A percentile compares a stretch with the other conserved stretches of the same genome.
These are phyloP conservation scores for Fraxinus sp. DNA, from an alignment of 305 asterid genomes.

Conservation along the genomic window DNA sequence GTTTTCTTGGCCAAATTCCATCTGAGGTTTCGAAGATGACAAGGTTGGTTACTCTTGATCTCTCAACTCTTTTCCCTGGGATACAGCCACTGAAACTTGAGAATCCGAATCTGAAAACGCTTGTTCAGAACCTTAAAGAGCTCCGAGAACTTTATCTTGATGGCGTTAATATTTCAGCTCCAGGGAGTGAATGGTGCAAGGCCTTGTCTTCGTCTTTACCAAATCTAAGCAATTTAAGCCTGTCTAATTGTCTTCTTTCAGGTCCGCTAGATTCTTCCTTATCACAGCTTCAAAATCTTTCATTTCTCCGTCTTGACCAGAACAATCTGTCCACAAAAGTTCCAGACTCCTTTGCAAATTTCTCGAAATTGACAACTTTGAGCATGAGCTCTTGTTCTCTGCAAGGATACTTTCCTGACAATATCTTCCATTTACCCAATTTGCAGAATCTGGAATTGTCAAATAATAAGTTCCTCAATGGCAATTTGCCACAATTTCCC, in stretches of 20 bases:
- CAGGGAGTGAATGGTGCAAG: constrained; percentile 42
- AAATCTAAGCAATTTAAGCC: constrained; percentile 37
- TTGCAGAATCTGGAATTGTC: constrained; percentile 42
- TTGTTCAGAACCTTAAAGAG: constrained; percentile 43
- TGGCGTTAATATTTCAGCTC: constrained; percentile 49
- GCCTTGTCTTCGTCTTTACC: constrained; percentile 49
- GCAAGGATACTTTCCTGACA: constrained; percentile 46
- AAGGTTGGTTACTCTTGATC: constrained; percentile 53
- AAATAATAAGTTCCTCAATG: constrained; percentile 31
- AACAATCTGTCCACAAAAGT: constrained; percentile 42
- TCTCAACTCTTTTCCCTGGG: constrained; percentile 38
- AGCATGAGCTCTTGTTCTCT: constrained; percentile 45
- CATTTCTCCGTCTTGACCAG: constrained; percentile 40
- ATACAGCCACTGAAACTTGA: constrained; percentile 35
- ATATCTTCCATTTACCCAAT: constrained; percentile 41
- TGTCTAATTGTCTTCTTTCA: constrained; percentile 43
- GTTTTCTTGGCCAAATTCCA: constrained; percentile 59
- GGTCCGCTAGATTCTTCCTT: constrained; percentile 53
- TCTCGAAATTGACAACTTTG: constrained; percentile 45
- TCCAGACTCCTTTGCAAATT: constrained; percentile 35
- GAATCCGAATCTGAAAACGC: constrained; percentile 41
- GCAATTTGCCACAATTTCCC: constrained; percentile 35
- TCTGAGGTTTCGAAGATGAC: constrained; percentile 35
- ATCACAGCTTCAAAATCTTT: constrained; percentile 39
- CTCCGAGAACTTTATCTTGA: constrained; percentile 61